Percentiles rank a stretch among this genome's conserved stretches.
These are phyloP conservation scores for Suhomyces ambrosiae DNA, from an alignment of 1,139 yeast species.

Conservation along the genomic window DNA sequence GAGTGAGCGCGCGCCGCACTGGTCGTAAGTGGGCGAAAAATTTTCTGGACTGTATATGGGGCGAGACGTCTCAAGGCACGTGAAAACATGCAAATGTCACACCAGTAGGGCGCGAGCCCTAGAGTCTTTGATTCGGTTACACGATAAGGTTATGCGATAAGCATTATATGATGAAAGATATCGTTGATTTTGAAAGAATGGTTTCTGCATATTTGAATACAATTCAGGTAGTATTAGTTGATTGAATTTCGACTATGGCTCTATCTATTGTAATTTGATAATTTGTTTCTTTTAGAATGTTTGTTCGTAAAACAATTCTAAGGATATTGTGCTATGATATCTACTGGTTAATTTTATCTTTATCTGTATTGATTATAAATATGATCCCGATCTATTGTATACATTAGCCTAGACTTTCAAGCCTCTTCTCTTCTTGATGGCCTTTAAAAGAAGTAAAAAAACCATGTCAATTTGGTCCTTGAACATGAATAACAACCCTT, in stretches of 20 bases:
- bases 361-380: neutral
- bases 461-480: conserved; percentile 65
- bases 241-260: too few species aligned
- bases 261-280: too few species aligned
- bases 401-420: conserved; percentile 5
- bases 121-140: too few species aligned
- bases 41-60: neutral
- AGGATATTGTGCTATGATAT: neutral
- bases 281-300: too few species aligned
- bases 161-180: too few species aligned
- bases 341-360: neutral
- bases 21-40: conserved; percentile 2
- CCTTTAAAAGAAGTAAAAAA: conserved; percentile 41
- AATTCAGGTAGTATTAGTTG: too few species aligned
- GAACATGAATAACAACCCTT: conserved; percentile 81
- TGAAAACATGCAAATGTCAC: neutral
- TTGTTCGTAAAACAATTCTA: neutral
- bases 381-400: conserved; percentile 3
- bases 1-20: conserved; percentile 8
- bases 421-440: conserved; percentile 9
- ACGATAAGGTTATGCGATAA: too few species aligned
- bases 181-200: too few species aligned
- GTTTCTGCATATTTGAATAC: too few species aligned
- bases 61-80: neutral
- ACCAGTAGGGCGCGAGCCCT: neutral